Percentiles rank a stretch among this genome's conserved stretches.
Evolutionary conservation across 73 alveolate species (phyloP).

Genomic region (Paramecium tetraurelia): DNA sequence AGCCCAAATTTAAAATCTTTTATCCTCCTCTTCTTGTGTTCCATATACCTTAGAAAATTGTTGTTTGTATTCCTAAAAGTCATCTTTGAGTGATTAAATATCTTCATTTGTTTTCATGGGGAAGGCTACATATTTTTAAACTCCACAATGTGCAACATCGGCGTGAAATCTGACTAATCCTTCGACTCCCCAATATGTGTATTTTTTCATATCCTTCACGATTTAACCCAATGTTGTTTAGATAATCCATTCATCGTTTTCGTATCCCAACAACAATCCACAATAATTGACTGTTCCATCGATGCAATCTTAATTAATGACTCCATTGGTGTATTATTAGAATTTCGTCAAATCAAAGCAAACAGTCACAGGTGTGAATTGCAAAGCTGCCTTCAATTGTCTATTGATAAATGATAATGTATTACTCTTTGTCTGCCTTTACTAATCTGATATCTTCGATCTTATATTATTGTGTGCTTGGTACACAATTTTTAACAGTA

Average conservation of each 20-base stretch:
- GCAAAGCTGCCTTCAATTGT: not conserved
- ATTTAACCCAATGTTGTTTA: constrained; percentile 64
- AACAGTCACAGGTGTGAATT: constrained; percentile 3
- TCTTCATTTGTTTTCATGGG: not conserved
- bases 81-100: not conserved
- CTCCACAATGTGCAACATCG: not conserved
- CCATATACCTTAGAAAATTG: not conserved
- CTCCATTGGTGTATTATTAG: not conserved
- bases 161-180: constrained; percentile 61
- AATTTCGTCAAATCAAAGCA: constrained; percentile 31
- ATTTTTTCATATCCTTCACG: too few relatives aligned
- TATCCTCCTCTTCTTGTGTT: not conserved
- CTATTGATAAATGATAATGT: not conserved
- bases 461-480: not conserved
- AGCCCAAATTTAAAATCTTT: not conserved
- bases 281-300: constrained; percentile 64
- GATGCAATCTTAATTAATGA: not conserved
- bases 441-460: not conserved
- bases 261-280: constrained; percentile 80
- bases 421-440: not conserved
- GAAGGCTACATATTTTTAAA: not conserved
- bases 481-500: not conserved
- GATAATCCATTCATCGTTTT: constrained; percentile 46
- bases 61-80: not conserved
- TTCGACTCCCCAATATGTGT: constrained; percentile 58